phyloP scores from a whole-genome alignment of 2,329 filamentous ascomycete genomes.

The Alternaria metachromatica region DNA sequence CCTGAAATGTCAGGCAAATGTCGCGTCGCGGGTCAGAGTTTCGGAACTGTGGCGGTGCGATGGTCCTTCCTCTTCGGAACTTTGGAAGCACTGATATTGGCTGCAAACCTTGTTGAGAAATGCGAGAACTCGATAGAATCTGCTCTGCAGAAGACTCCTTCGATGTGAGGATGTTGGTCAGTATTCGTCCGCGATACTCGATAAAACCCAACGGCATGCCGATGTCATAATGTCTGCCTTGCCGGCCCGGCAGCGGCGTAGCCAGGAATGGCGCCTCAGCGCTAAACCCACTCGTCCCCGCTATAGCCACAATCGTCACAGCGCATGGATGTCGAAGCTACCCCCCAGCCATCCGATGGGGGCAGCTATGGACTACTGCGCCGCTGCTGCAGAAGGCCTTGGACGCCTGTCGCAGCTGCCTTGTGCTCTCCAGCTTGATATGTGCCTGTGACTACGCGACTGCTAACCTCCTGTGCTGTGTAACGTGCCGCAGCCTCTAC shows the following conservation, averaged over 20 bases:
- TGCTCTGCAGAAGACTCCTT: background rate
- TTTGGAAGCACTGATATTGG: background rate
- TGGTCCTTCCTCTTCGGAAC: background rate
- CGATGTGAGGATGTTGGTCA: background rate
- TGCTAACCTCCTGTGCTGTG: conserved; percentile 11
- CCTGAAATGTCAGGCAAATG: background rate
- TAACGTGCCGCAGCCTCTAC: conserved; percentile 4
- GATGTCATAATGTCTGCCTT: background rate
- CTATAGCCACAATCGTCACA: conserved; percentile 15
- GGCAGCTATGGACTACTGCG: conserved; percentile 5
- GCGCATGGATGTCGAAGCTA: background rate
- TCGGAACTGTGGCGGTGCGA: conserved; percentile 1
- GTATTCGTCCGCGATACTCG: background rate
- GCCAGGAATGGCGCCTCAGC: background rate
- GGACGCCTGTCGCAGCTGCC: conserved; percentile 8
- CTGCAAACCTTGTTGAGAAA: background rate
- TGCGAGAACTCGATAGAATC: background rate
- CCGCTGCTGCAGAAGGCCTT: conserved; percentile 5
- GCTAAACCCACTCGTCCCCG: conserved; percentile 7
- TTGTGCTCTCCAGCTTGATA: conserved; percentile 8
- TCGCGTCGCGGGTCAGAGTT: background rate
- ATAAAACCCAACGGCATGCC: background rate
- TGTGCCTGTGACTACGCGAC: background rate
- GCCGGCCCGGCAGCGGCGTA: conserved; percentile 3
- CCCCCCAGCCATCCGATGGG: conserved; percentile 10